Percentiles rank a stretch among this genome's conserved stretches.
Evolutionary conservation across 2,329 filamentous ascomycete genomes (phyloP).

Genomic region (Phaeosphaeriaceae sp.): DNA sequence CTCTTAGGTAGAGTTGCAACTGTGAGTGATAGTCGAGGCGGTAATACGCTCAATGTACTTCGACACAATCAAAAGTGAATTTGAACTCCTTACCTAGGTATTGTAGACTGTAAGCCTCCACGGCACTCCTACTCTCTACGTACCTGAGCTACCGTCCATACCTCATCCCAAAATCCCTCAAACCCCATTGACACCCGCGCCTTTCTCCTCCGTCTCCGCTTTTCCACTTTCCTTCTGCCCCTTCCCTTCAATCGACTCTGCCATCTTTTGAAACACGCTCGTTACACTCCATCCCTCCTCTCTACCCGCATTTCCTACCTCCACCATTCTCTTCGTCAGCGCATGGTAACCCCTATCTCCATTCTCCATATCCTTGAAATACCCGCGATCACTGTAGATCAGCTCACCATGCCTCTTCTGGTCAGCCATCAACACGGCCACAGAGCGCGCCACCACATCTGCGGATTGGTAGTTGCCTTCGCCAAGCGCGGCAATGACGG

Average conservation of each 20-base stretch:
- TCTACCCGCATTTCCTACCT: not conserved
- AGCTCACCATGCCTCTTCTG: slow-evolving; percentile 32
- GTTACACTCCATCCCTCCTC: slow-evolving; percentile 10
- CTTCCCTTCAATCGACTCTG: not conserved
- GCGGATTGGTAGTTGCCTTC: slow-evolving; percentile 26
- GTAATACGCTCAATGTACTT: too few relatives aligned
- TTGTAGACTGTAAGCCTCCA: too few relatives aligned
- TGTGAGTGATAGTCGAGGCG: too few relatives aligned
- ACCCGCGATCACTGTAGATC: slow-evolving; percentile 32
- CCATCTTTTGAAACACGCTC: slow-evolving; percentile 8
- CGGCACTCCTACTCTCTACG: too few relatives aligned
- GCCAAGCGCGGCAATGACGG: slow-evolving; percentile 21
- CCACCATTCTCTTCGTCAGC: slow-evolving; percentile 27
- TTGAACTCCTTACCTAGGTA: too few relatives aligned
- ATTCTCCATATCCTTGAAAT: slow-evolving; percentile 38
- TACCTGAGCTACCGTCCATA: too few relatives aligned
- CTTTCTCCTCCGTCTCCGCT: not conserved
- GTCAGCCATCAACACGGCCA: slow-evolving; percentile 36
- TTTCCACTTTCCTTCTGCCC: slow-evolving; percentile 2
- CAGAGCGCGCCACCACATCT: slow-evolving; percentile 33
- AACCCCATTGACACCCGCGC: not conserved
- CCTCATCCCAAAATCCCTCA: not conserved
- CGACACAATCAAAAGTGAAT: too few relatives aligned
- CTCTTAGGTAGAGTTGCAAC: too few relatives aligned
- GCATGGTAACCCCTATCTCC: slow-evolving; percentile 28